These are phyloP conservation scores for Fennellomyces sp. DNA, from an alignment of 371 early-diverging fungal genomes.

Conservation along the genomic window DNA sequence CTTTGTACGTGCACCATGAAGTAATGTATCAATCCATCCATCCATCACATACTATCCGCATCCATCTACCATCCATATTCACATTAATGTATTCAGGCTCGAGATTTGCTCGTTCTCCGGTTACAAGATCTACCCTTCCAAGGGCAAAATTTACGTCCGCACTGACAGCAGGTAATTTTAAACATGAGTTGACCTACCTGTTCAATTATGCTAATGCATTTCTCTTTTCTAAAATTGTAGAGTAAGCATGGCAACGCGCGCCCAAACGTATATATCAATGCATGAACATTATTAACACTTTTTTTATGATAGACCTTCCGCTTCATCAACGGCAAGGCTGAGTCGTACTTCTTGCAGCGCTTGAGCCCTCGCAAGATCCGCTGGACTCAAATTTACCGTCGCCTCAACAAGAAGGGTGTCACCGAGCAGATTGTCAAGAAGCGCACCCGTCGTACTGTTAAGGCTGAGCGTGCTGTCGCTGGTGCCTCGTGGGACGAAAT, in stretches of 20 bases:
- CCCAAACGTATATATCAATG: not conserved
- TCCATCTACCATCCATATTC: conserved; percentile 1
- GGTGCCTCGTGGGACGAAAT: conserved; percentile 95
- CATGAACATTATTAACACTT: not conserved
- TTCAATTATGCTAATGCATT: not conserved
- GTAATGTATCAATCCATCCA: conserved; percentile 5
- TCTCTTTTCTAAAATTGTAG: not conserved
- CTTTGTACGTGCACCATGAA: conserved; percentile 3
- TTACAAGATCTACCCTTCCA: conserved; percentile 98
- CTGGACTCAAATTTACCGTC: conserved; percentile 97
- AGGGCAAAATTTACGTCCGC: conserved; percentile 93
- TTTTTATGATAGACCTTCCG: conserved; percentile 78
- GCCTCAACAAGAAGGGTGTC: conserved; percentile 98
- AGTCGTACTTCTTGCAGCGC: conserved; percentile 94
- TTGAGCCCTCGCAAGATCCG: conserved; percentile 96
- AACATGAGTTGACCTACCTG: not conserved
- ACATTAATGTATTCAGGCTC: conserved; percentile 57
- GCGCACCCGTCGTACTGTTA: conserved; percentile 92
- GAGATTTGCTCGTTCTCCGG: conserved; percentile 96
- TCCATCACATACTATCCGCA: not conserved
- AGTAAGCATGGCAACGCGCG: conserved; percentile 4
- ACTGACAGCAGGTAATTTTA: conserved; percentile 75
- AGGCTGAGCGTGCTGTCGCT: conserved; percentile 95
- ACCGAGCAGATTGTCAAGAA: conserved; percentile 96
- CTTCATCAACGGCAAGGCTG: conserved; percentile 94